A percentile compares a stretch with the other conserved stretches of the same genome.
These are phyloP conservation scores for Amborella trichopoda DNA, from an alignment of 164 flowering plant species.

Conservation along the genomic window DNA sequence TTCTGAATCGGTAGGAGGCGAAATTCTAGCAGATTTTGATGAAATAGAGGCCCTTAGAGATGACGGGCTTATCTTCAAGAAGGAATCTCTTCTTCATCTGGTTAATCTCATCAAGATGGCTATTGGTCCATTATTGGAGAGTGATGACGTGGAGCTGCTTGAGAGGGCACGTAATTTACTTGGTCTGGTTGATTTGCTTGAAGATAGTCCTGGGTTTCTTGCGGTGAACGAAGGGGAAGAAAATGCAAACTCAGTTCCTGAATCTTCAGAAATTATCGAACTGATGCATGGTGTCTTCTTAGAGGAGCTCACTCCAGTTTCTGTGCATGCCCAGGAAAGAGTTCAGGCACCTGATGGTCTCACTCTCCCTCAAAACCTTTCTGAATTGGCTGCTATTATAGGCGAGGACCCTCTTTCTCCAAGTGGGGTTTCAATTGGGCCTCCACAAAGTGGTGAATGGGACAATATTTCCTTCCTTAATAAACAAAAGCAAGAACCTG, in stretches of 20 bases:
- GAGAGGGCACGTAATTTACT: conserved; percentile 70
- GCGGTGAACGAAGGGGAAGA: conserved; percentile 17
- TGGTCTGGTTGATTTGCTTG: conserved; percentile 45
- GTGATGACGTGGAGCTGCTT: conserved; percentile 67
- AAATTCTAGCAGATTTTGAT: too few relatives aligned
- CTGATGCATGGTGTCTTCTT: conserved; percentile 38
- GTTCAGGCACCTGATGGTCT: conserved; percentile 74
- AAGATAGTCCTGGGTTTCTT: conserved; percentile 22
- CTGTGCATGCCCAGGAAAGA: conserved; percentile 59
- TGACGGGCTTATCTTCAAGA: too few relatives aligned
- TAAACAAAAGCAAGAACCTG: conserved; percentile 27
- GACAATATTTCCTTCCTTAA: conserved; percentile 10
- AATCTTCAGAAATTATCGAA: conserved; percentile 24
- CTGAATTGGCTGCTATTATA: conserved; percentile 50
- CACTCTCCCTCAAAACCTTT: conserved; percentile 49
- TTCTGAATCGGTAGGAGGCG: too few relatives aligned
- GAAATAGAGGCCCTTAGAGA: too few relatives aligned
- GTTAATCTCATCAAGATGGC: conserved; percentile 41
- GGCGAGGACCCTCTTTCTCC: conserved; percentile 33
- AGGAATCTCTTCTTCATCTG: conserved; percentile 37
- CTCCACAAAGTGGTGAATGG: conserved; percentile 13
- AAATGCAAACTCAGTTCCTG: background rate
- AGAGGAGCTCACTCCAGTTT: conserved; percentile 71
- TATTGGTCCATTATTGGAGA: conserved; percentile 40
- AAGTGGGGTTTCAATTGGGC: conserved; percentile 31